These are phyloP conservation scores for Leccinum variabile DNA, from an alignment of 1,284 basidiomycete genomes.

Conservation along the genomic window DNA sequence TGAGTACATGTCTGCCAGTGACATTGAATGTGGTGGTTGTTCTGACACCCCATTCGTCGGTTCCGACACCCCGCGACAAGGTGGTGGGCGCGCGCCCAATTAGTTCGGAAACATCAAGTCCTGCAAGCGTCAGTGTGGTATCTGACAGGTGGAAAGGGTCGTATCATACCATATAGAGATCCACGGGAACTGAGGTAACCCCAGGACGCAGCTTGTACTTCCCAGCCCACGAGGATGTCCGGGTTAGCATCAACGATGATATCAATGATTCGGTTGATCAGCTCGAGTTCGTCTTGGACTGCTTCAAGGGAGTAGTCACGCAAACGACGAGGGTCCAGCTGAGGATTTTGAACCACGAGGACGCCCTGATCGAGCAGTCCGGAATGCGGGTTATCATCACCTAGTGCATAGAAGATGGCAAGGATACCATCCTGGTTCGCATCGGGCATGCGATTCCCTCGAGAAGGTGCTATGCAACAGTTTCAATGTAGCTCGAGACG, in stretches of 20 bases:
- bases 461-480: slow-evolving; percentile 53
- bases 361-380: slow-evolving; percentile 54
- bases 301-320: slow-evolving; percentile 52
- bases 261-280: slow-evolving; percentile 82
- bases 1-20: slow-evolving; percentile 87
- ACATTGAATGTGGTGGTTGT: slow-evolving; percentile 85
- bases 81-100: slow-evolving; percentile 65
- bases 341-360: slow-evolving; percentile 52
- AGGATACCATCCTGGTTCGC: slow-evolving; percentile 71
- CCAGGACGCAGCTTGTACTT: slow-evolving; percentile 88
- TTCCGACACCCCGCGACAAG: slow-evolving; percentile 35
- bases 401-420: slow-evolving; percentile 70
- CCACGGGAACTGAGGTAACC: slow-evolving; percentile 84
- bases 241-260: slow-evolving; percentile 81
- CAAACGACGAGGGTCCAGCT: slow-evolving; percentile 41
- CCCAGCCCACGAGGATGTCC: slow-evolving; percentile 92
- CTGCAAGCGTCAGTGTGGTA: slow-evolving; percentile 39
- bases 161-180: slow-evolving; percentile 53
- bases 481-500: not conserved
- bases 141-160: not conserved
- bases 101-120: slow-evolving; percentile 64
- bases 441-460: slow-evolving; percentile 67
- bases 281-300: slow-evolving; percentile 75
- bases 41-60: slow-evolving; percentile 73
- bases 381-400: slow-evolving; percentile 41